Base-by-base conservation (phyloP, 257 asterid species). In the Echites panduratus region DNA sequence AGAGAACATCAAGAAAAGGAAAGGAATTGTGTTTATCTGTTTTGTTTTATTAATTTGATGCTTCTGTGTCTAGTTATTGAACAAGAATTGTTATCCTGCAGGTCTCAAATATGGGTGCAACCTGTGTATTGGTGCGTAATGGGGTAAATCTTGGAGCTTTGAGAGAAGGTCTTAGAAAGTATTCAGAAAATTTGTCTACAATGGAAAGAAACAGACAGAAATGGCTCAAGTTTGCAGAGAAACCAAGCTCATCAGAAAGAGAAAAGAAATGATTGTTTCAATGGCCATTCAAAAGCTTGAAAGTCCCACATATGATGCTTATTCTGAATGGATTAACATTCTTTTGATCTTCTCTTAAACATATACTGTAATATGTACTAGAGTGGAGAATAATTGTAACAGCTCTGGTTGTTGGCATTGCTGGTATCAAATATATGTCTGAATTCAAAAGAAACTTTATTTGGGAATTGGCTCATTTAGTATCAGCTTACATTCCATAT, bases 91-190 rank as follows among this genome's bases (percentile, higher is more conserved):
- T 0, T 75, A 41, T 41, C 47, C 71, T 50, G 20, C 77, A 91
- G 95, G 95, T 91, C 62, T 86, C 96, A 49, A 86, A 84, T 47
- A 91, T 91, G 95, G 97, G 96, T 7, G 96, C 79, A 35, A 89
- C 95, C 0, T 84, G 93, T 79, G 68, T 91, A 71, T 81, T 86
- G 85, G 97, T 91, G 73, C 82, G 78, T 75, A 82, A 85, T 13
- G 97, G 97, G 22, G 92, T 91, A 52, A 86, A 81, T 68, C 80
- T 89, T 8, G 91, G 82, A 58, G 90, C 95, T 75, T 73, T 89
- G 81, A 85, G 87, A 72, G 88, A 89, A 68, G 96, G 95, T 44
- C 89, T 91, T 29, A 72, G 88, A 17, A 66, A 85, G 47, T 91
- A 82, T 70, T 77, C 86, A 17, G 85, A 86, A 69, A 87, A 82